phyloP scores from a whole-genome alignment of 306 rosid genomes.

The Spatholobus suberectus region DNA sequence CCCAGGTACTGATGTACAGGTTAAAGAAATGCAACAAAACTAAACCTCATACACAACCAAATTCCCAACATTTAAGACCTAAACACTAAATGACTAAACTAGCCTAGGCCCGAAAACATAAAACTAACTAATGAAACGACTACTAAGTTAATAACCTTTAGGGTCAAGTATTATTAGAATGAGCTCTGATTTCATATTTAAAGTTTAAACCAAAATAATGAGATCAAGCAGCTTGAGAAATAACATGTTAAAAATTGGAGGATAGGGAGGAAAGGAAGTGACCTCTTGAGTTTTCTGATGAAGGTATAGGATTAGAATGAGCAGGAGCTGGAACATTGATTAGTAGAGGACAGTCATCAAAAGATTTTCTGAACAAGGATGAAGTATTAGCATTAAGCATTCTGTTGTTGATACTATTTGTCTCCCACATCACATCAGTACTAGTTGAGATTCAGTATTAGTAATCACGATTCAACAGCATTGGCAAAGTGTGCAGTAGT shows the following conservation, averaged over 20 bases:
- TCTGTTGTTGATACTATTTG: background rate
- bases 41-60: background rate
- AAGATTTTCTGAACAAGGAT: constrained; percentile 60
- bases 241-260: background rate
- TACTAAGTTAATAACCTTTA: background rate
- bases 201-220: constrained; percentile 11
- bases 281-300: constrained; percentile 52
- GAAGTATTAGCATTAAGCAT: constrained; percentile 24
- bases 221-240: background rate
- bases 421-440: background rate
- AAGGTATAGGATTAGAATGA: constrained; percentile 40
- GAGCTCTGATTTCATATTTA: background rate
- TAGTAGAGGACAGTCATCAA: constrained; percentile 45
- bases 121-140: background rate
- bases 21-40: background rate
- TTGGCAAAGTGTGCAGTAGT: constrained; percentile 2
- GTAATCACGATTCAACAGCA: background rate
- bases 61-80: background rate
- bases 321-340: constrained; percentile 26
- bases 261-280: background rate
- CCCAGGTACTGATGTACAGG: background rate
- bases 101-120: background rate
- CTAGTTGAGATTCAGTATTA: background rate
- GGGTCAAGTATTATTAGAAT: background rate
- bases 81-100: background rate